Evolutionary conservation across 1,139 yeast species (phyloP).

Genomic region (Arxiozyma bovina): DNA sequence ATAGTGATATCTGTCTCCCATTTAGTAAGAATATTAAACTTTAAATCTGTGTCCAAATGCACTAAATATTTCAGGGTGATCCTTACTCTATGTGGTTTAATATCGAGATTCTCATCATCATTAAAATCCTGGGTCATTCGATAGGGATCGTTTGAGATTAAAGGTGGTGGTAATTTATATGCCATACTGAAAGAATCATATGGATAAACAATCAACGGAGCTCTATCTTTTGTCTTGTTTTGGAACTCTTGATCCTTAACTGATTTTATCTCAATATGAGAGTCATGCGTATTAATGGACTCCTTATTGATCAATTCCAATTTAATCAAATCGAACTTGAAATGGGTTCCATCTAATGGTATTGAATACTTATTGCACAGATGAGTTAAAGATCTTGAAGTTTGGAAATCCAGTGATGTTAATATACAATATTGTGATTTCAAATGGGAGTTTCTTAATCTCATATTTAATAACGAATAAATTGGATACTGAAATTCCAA

Average conservation of each 20-base stretch:
- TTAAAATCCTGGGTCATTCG: not conserved
- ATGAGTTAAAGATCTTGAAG: conserved; percentile 23
- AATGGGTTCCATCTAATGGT: conserved; percentile 1
- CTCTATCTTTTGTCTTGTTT: not conserved
- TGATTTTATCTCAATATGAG: conserved; percentile 18
- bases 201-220: conserved; percentile 19
- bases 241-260: conserved; percentile 5
- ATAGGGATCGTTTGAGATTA: conserved; percentile 3
- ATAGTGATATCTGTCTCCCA: conserved; percentile 31
- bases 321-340: conserved; percentile 14
- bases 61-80: conserved; percentile 20
- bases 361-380: conserved; percentile 11
- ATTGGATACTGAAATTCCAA: conserved; percentile 21
- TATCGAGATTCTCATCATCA: conserved; percentile 4
- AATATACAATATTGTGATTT: conserved; percentile 17
- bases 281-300: conserved; percentile 1
- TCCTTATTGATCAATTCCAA: conserved; percentile 21
- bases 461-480: conserved; percentile 27
- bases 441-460: conserved; percentile 25
- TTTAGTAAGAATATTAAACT: conserved; percentile 20
- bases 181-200: conserved; percentile 26
- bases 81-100: conserved; percentile 20
- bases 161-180: conserved; percentile 24
- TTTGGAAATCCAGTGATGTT: conserved; percentile 30
- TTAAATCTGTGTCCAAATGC: conserved; percentile 4